Evolutionary conservation across 495 filamentous ascomycete species (phyloP).

Genomic region (Talaromyces adpressus): DNA sequence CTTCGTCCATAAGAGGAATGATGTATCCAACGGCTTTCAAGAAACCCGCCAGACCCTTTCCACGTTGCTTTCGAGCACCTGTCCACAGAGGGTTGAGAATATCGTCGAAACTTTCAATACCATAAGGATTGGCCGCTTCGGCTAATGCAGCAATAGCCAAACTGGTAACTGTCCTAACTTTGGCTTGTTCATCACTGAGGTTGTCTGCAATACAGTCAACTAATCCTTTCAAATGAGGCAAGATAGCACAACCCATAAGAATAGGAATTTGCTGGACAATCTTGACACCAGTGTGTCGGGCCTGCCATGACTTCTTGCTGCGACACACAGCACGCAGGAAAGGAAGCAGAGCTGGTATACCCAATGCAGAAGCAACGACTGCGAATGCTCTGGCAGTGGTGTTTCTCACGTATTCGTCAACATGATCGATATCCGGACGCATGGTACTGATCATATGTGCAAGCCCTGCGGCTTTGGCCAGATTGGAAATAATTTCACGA

Average conservation of each 20-base stretch:
- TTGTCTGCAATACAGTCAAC: conserved; percentile 96
- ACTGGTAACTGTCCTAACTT: conserved; percentile 92
- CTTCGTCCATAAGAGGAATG: conserved; percentile 98
- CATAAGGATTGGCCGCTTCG: conserved; percentile 94
- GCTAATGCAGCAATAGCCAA: conserved; percentile 93
- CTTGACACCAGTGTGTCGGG: conserved; percentile 97
- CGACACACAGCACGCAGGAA: conserved; percentile 93
- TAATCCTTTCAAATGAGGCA: conserved; percentile 91
- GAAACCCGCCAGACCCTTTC: conserved; percentile 93
- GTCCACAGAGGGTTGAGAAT: conserved; percentile 98
- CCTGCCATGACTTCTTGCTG: conserved; percentile 99
- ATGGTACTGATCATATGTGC: conserved; percentile 99
- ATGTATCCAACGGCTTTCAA: conserved; percentile 97
- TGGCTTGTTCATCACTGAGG: conserved; percentile 94
- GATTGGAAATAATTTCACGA: conserved; percentile 96
- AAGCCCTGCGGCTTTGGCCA: conserved; percentile 92
- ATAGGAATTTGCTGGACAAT: conserved; percentile 99
- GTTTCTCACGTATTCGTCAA: conserved; percentile 98
- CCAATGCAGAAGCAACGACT: conserved; percentile 92
- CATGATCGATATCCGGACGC: conserved; percentile 97
- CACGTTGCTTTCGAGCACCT: conserved; percentile 88
- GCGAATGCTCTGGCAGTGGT: conserved; percentile 97
- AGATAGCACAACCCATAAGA: conserved; percentile 93
- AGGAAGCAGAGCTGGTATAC: conserved; percentile 89
- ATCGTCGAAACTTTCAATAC: conserved; percentile 97